Percentiles rank a stretch among this genome's conserved stretches.
These are phyloP conservation scores for Pelomyxa schiedti DNA, from an alignment of 78 protist genomes.

Conservation along the genomic window DNA sequence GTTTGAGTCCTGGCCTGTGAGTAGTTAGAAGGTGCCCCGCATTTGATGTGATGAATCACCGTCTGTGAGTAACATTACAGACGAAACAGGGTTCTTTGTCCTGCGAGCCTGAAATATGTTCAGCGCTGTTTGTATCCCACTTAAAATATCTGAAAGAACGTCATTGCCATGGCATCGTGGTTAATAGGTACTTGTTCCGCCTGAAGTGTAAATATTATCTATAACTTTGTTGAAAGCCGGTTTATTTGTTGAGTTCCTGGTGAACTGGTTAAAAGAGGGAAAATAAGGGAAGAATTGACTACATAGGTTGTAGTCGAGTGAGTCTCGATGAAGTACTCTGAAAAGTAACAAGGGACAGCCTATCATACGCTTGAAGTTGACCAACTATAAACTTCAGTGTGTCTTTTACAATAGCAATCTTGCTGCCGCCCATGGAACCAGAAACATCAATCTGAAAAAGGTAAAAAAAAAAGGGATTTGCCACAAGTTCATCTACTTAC, in stretches of 20 bases:
- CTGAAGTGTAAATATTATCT: too few species aligned
- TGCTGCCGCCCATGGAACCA: not conserved
- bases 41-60: too few species aligned
- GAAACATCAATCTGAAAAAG: not conserved
- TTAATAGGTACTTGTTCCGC: too few species aligned
- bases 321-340: not conserved
- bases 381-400: not conserved
- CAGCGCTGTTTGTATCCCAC: not conserved
- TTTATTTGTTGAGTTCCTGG: not conserved
- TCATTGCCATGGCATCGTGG: too few species aligned
- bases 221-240: too few species aligned
- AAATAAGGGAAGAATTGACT: not conserved
- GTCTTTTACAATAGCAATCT: not conserved
- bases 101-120: not conserved
- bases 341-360: not conserved
- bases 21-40: too few species aligned
- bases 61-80: not conserved
- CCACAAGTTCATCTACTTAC: too few species aligned
- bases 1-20: too few species aligned
- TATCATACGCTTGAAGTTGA: not conserved
- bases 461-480: too few species aligned
- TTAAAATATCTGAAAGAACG: too few species aligned
- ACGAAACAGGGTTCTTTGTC: not conserved
- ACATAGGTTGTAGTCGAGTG: not conserved
- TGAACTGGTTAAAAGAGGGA: not conserved